Conservation (phyloP, 2,329 filamentous ascomycete species). For the Dactylellina sp. region DNA sequence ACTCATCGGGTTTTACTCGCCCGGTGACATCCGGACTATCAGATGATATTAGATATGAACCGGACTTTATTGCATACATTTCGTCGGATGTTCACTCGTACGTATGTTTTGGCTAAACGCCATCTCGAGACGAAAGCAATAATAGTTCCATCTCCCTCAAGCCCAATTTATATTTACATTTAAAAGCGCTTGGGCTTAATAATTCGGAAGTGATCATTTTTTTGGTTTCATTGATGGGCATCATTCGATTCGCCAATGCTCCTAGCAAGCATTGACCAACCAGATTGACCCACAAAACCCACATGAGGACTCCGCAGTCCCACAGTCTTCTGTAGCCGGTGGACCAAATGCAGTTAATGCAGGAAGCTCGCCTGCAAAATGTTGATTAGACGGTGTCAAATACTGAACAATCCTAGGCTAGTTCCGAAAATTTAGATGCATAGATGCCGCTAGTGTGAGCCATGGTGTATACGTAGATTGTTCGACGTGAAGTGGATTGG, state of each 20-base stretch:
- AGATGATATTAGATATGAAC: constrained; percentile 30
- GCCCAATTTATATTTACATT: too few species aligned
- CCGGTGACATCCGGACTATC: constrained; percentile 36
- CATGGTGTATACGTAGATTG: constrained; percentile 2
- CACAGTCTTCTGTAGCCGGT: constrained; percentile 2
- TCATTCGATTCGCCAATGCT: constrained; percentile 11
- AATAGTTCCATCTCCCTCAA: background rate
- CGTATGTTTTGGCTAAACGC: constrained; percentile 25
- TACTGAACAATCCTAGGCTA: background rate
- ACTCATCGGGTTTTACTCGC: constrained; percentile 1
- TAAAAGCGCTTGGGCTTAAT: too few species aligned
- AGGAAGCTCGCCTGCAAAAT: background rate
- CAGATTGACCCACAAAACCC: constrained; percentile 17
- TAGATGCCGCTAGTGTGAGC: background rate
- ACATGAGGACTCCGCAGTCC: constrained; percentile 17
- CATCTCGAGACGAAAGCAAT: constrained; percentile 32
- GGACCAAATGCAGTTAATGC: background rate
- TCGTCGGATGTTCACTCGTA: background rate
- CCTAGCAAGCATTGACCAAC: constrained; percentile 35
- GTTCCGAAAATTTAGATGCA: background rate
- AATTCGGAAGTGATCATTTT: constrained; percentile 8
- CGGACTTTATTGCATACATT: background rate
- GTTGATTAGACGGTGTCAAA: background rate
- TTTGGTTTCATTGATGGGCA: too few species aligned
- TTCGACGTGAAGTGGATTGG: constrained; percentile 14